These are phyloP conservation scores for Erigeron canadensis DNA, from an alignment of 129 eudicot genomes.

Conservation along the genomic window DNA sequence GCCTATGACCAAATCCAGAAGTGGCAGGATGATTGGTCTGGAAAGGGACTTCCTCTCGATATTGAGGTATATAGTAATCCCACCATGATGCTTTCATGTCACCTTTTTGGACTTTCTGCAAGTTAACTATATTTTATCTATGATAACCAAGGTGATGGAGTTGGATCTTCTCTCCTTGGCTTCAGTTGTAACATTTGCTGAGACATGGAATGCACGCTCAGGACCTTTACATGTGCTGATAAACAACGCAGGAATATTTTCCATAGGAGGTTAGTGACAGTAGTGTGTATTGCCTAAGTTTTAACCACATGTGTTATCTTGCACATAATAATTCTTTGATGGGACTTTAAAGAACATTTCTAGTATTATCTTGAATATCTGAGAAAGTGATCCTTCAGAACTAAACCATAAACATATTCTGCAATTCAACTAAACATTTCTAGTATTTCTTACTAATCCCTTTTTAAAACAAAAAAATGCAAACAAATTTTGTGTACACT, in stretches of 20 bases:
- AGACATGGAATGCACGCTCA: slow-evolving; percentile 86
- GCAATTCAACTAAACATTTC: too few species aligned
- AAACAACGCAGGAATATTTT: slow-evolving; percentile 91
- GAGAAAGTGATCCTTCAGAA: neutral
- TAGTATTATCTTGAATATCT: neutral
- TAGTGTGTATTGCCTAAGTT: slow-evolving; percentile 8
- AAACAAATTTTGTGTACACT: too few species aligned
- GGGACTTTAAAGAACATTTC: neutral
- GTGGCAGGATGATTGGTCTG: slow-evolving; percentile 92
- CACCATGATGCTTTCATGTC: neutral
- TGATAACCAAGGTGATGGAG: slow-evolving; percentile 63
- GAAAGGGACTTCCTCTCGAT: slow-evolving; percentile 77
- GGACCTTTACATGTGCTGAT: slow-evolving; percentile 87
- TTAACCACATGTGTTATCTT: neutral
- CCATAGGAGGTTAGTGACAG: slow-evolving; percentile 73
- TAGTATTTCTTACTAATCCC: too few species aligned
- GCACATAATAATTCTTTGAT: neutral
- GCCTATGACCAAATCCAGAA: slow-evolving; percentile 65
- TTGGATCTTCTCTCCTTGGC: slow-evolving; percentile 87
- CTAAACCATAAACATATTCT: neutral
- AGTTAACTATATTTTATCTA: slow-evolving; percentile 9
- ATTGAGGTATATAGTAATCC: slow-evolving; percentile 60
- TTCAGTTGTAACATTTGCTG: slow-evolving; percentile 83
- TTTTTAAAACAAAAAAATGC: too few species aligned
- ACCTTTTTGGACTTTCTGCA: neutral